Percentiles rank a stretch among this genome's conserved stretches.
phyloP scores from a whole-genome alignment of 805 yeast genomes.

The Candida glaebosa region DNA sequence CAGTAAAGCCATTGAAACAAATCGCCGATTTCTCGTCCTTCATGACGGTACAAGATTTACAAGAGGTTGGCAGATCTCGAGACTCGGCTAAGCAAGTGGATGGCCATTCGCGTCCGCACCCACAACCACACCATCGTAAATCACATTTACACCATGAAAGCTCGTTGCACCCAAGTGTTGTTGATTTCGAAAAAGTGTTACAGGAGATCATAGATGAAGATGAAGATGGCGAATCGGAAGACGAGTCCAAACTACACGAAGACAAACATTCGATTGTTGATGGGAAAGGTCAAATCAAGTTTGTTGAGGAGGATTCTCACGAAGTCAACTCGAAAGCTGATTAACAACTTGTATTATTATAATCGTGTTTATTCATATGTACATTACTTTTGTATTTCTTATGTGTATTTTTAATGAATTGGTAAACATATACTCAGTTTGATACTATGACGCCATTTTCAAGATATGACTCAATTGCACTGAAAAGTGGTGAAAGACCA shows the following conservation, averaged over 20 bases:
- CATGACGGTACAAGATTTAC: slow-evolving; percentile 38
- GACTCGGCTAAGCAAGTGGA: slow-evolving; percentile 10
- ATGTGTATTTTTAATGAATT: too few species aligned
- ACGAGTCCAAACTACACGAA: not conserved
- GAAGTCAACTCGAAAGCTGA: too few species aligned
- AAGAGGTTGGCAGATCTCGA: slow-evolving; percentile 24
- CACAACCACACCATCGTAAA: slow-evolving; percentile 9
- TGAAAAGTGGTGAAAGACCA: too few species aligned
- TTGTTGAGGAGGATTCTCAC: not conserved
- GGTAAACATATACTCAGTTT: too few species aligned
- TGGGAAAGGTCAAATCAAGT: not conserved
- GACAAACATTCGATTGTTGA: not conserved
- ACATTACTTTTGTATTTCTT: too few species aligned
- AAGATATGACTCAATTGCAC: too few species aligned
- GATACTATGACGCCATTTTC: too few species aligned
- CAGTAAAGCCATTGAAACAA: slow-evolving; percentile 35
- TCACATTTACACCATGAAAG: not conserved
- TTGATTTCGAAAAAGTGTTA: slow-evolving; percentile 12
- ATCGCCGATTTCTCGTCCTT: slow-evolving; percentile 35
- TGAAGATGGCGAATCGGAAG: slow-evolving; percentile 8
- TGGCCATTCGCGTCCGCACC: slow-evolving; percentile 4
- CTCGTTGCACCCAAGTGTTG: not conserved
- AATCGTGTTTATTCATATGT: too few species aligned
- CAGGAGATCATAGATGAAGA: slow-evolving; percentile 17
- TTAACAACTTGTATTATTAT: too few species aligned